phyloP scores from a whole-genome alignment of 306 rosid genomes.

The Clitoria ternatea region DNA sequence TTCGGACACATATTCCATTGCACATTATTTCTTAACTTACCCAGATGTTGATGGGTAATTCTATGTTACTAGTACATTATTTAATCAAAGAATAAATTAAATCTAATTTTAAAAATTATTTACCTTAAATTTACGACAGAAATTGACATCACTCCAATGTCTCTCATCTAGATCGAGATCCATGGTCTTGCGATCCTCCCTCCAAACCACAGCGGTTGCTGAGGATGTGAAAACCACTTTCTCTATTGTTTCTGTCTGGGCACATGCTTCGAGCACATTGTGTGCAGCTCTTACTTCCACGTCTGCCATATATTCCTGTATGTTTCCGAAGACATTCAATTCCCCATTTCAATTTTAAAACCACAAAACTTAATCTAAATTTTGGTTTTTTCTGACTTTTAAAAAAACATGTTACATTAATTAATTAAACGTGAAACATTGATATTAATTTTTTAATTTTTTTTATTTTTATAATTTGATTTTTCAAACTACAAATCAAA shows the following conservation, averaged over 20 bases:
- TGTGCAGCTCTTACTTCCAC: conserved; percentile 96
- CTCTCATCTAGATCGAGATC: conserved; percentile 59
- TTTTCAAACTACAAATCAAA: no score
- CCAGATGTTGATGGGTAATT: not conserved
- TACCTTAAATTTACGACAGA: conserved; percentile 88
- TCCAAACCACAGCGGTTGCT: conserved; percentile 76
- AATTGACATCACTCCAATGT: conserved; percentile 73
- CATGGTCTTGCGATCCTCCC: conserved; percentile 50
- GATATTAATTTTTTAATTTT: no score
- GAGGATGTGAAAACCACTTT: conserved; percentile 83
- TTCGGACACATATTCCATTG: not conserved
- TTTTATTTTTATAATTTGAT: no score
- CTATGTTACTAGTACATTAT: not conserved
- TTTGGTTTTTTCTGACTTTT: no score
- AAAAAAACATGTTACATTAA: no score
- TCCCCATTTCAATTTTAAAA: no score
- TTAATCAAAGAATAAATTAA: no score
- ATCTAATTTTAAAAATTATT: no score
- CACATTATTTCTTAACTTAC: not conserved
- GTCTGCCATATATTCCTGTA: conserved; percentile 76
- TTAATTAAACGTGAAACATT: no score
- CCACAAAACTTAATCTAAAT: no score
- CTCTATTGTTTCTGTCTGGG: conserved; percentile 74
- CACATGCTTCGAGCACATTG: conserved; percentile 93
- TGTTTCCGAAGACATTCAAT: no score